phyloP scores from a whole-genome alignment of 345 rosid genomes.

The Ricinus communis region DNA sequence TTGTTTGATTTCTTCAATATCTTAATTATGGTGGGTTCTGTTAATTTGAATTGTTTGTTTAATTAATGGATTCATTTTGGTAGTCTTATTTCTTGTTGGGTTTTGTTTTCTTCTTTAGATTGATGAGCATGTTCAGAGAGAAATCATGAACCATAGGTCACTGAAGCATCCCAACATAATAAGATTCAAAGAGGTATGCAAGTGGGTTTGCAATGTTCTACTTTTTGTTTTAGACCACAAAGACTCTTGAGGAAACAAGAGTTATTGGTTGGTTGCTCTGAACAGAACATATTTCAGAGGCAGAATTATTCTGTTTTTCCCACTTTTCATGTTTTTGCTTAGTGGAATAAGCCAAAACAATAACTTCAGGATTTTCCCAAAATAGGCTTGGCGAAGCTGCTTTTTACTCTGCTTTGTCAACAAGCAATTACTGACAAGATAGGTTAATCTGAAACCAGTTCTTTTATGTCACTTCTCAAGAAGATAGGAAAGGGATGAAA shows the following conservation, averaged over 20 bases:
- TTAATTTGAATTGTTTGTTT: background rate
- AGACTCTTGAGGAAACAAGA: too few species aligned
- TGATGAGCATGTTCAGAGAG: slow-evolving; percentile 32
- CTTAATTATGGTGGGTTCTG: background rate
- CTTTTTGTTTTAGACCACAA: background rate
- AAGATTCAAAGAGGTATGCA: slow-evolving; percentile 27
- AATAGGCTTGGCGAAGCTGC: background rate
- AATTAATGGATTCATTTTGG: background rate
- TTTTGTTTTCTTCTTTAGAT: slow-evolving; percentile 11
- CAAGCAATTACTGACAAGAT: too few species aligned
- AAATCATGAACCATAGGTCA: slow-evolving; percentile 31
- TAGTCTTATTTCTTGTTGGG: background rate
- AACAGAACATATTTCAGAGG: too few species aligned
- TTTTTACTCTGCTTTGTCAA: too few species aligned
- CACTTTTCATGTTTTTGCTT: background rate
- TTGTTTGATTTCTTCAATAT: background rate
- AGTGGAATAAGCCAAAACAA: background rate
- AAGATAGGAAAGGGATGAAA: too few species aligned
- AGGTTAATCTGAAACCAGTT: too few species aligned
- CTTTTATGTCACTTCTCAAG: too few species aligned
- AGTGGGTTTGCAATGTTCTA: background rate
- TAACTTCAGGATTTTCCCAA: background rate
- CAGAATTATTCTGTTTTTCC: background rate
- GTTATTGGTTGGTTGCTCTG: background rate
- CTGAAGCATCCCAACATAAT: slow-evolving; percentile 28